These are phyloP conservation scores for Wallacemonas collosoma DNA, from an alignment of 208 protist genomes.

Conservation along the genomic window DNA sequence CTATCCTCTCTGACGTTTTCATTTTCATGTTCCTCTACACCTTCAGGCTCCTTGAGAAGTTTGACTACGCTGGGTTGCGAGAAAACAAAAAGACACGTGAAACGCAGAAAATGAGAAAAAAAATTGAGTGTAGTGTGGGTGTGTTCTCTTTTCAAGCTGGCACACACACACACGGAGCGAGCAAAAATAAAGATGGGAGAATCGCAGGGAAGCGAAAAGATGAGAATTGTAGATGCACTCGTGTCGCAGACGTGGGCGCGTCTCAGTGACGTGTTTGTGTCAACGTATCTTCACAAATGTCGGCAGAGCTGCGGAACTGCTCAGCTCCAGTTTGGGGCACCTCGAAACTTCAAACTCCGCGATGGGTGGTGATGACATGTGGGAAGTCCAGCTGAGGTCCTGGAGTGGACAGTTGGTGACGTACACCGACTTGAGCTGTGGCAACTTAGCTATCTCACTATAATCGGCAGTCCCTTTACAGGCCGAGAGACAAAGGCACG, in stretches of 20 bases:
- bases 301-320: neutral
- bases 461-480: conserved; percentile 2
- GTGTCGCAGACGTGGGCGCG: neutral
- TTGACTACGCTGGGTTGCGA: too few relatives aligned
- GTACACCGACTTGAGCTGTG: neutral
- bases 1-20: too few relatives aligned
- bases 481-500: neutral
- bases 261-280: neutral
- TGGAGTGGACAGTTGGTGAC: neutral
- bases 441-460: neutral
- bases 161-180: neutral
- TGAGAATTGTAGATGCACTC: neutral
- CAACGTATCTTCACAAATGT: neutral
- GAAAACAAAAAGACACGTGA: too few relatives aligned
- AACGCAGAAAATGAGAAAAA: too few relatives aligned
- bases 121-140: too few relatives aligned
- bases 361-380: neutral
- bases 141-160: too few relatives aligned
- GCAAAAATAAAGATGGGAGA: neutral
- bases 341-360: neutral
- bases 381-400: neutral
- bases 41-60: too few relatives aligned
- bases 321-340: neutral
- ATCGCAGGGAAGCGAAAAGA: neutral
- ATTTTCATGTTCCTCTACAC: too few relatives aligned